These are phyloP conservation scores for Solanum verrucosum DNA, from an alignment of 257 asterid species.

Conservation along the genomic window DNA sequence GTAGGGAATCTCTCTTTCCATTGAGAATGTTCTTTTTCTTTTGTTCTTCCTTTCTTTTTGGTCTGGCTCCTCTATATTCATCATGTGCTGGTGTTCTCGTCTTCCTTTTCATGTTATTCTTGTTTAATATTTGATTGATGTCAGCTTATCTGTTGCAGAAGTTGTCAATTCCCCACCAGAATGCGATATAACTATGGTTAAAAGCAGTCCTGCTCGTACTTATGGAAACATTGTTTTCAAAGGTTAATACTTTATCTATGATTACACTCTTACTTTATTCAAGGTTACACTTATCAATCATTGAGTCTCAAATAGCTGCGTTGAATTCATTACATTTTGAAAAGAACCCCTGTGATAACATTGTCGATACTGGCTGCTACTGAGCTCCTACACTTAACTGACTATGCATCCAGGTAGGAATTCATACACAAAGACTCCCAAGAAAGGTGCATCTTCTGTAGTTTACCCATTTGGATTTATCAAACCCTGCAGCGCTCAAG, in stretches of 20 bases:
- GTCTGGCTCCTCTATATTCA: background rate
- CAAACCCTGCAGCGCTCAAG: constrained; percentile 21
- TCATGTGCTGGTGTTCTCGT: background rate
- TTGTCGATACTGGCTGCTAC: background rate
- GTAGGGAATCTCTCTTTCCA: background rate
- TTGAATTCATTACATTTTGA: background rate
- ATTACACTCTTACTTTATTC: background rate
- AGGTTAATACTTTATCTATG: constrained; percentile 10
- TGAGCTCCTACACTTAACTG: background rate
- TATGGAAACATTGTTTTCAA: background rate
- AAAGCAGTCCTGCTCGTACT: background rate
- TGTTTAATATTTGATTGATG: background rate
- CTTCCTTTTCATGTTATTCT: background rate
- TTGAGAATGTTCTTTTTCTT: background rate
- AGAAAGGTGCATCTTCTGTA: constrained; percentile 11
- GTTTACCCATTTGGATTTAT: constrained; percentile 25
- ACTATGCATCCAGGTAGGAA: constrained; percentile 17
- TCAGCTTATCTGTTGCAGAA: background rate
- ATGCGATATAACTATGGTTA: background rate
- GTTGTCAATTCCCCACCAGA: background rate
- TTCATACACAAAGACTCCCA: background rate
- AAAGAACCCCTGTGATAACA: background rate
- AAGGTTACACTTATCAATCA: background rate
- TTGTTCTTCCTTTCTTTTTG: background rate
- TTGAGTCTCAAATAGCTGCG: background rate